Evolutionary conservation across 176 grass and related monocot species (phyloP).

Genomic region (Echinochloa phyllopogon): DNA sequence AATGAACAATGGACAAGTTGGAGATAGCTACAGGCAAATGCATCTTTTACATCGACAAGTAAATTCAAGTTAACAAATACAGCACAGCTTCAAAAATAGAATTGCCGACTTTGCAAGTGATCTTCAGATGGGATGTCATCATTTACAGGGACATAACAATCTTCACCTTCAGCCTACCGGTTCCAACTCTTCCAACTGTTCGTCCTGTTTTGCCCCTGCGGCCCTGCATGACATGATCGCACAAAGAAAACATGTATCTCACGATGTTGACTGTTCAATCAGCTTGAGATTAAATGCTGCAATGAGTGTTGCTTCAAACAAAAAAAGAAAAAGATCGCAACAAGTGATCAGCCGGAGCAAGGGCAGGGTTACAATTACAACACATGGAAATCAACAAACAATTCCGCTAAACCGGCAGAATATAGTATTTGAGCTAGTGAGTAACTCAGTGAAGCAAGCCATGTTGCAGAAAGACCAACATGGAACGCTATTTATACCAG

Average conservation of each 20-base stretch:
- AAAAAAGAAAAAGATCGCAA: background rate
- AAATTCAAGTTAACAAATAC: background rate
- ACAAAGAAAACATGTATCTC: background rate
- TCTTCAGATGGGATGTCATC: background rate
- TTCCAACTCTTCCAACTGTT: background rate
- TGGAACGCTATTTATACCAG: background rate
- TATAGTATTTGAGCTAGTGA: background rate
- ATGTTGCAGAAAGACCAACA: background rate
- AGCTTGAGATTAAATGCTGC: background rate
- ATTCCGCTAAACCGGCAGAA: background rate
- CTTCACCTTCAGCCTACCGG: background rate
- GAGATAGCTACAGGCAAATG: background rate
- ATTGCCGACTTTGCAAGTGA: background rate
- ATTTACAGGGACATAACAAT: slow-evolving; percentile 6
- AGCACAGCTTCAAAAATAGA: background rate
- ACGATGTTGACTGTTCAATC: background rate
- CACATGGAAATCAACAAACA: background rate
- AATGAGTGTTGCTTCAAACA: background rate
- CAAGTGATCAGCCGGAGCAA: background rate
- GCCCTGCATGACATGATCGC: background rate
- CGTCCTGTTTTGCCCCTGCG: background rate
- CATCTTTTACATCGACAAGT: background rate
- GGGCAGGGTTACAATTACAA: slow-evolving; percentile 15
- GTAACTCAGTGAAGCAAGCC: background rate
- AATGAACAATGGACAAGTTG: background rate